Conservation (phyloP, 495 filamentous ascomycete species). For the Amorphotheca resinae region DNA sequence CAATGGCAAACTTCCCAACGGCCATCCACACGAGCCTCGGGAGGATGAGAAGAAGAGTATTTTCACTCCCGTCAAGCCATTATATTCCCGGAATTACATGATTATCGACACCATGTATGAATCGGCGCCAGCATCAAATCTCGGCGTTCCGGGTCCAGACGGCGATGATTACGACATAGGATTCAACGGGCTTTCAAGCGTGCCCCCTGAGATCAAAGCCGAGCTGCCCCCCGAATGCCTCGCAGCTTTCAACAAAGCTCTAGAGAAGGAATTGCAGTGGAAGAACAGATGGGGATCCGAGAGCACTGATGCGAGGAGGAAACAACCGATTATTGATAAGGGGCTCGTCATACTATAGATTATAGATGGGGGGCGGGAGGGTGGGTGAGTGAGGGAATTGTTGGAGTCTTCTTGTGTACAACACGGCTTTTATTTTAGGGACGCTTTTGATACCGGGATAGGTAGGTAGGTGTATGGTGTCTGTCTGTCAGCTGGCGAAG, state of each 20-base stretch:
- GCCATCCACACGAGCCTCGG: constrained; percentile 18
- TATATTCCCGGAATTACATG: constrained; percentile 60
- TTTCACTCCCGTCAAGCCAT: constrained; percentile 52
- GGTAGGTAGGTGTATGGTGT: too few species aligned
- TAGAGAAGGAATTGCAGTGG: constrained; percentile 53
- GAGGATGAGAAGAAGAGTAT: constrained; percentile 22
- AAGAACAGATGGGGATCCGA: constrained; percentile 60
- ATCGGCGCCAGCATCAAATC: constrained; percentile 29
- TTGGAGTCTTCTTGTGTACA: constrained; percentile 34
- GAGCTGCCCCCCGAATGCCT: constrained; percentile 62
- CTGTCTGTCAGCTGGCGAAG: too few species aligned
- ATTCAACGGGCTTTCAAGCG: constrained; percentile 51
- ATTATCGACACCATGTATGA: constrained; percentile 57
- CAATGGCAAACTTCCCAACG: constrained; percentile 1
- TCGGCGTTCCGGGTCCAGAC: constrained; percentile 55
- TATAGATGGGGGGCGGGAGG: constrained; percentile 33
- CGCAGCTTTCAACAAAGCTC: constrained; percentile 50
- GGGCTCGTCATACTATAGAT: constrained; percentile 23
- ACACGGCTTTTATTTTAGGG: too few species aligned
- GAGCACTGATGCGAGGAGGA: constrained; percentile 30
- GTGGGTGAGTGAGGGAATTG: constrained; percentile 35
- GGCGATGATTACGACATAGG: constrained; percentile 44
- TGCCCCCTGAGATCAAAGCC: constrained; percentile 53
- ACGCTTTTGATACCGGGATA: too few species aligned
- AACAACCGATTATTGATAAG: constrained; percentile 39